phyloP scores from a whole-genome alignment of 2,329 filamentous ascomycete species.

The Didymella keratinophila region DNA sequence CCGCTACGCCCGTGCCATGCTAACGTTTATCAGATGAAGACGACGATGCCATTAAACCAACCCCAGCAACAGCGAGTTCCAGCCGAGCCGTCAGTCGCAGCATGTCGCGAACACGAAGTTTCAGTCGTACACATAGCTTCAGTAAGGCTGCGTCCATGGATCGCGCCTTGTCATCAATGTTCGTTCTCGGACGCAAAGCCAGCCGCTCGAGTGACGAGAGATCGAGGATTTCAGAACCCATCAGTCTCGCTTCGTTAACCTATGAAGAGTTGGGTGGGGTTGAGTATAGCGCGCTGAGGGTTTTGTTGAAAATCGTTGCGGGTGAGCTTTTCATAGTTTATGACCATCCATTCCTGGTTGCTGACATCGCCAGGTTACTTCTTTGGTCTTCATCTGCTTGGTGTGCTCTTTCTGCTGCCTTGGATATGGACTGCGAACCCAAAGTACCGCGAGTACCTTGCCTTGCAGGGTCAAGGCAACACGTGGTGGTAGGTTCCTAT shows the following conservation, averaged over 20 bases:
- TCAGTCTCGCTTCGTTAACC: constrained; percentile 53
- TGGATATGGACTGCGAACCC: constrained; percentile 54
- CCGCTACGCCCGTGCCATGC: background rate
- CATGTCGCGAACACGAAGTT: constrained; percentile 5
- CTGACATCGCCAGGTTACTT: constrained; percentile 50
- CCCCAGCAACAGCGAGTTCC: background rate
- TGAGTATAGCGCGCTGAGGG: constrained; percentile 59
- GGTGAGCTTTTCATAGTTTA: constrained; percentile 43
- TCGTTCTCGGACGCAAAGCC: constrained; percentile 47
- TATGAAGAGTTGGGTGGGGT: constrained; percentile 58
- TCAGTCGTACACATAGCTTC: constrained; percentile 26
- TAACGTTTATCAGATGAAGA: constrained; percentile 1
- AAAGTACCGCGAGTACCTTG: constrained; percentile 58
- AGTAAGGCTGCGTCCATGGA: constrained; percentile 50
- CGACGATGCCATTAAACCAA: background rate
- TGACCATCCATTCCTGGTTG: no score
- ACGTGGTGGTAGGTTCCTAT: constrained; percentile 59
- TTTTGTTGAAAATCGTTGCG: constrained; percentile 58
- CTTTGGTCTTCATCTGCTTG: constrained; percentile 58
- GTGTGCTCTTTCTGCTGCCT: constrained; percentile 54
- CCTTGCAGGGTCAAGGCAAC: constrained; percentile 52
- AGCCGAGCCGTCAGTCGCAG: constrained; percentile 18
- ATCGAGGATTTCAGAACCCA: constrained; percentile 56
- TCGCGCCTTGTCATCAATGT: constrained; percentile 52
- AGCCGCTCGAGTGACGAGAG: constrained; percentile 16